Conservation (phyloP, 2,329 filamentous ascomycete species). For the Eutypa lata region DNA sequence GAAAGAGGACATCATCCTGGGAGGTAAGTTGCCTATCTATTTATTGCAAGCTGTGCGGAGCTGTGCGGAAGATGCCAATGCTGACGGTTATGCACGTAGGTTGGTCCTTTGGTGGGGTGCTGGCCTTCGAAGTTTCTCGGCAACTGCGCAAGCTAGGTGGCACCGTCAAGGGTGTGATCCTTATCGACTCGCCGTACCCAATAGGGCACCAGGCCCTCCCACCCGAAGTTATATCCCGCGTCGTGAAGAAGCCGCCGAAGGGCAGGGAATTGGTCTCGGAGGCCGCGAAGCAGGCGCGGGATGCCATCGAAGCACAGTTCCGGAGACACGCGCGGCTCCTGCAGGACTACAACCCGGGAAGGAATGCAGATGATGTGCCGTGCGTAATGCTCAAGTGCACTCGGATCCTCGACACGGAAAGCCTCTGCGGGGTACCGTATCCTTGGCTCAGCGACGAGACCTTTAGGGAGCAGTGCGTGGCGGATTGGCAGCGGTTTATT, state of each 20-base stretch:
- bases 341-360: conserved; percentile 6
- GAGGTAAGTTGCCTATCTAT: conserved; percentile 30
- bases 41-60: too few species aligned
- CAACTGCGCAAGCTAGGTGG: conserved; percentile 35
- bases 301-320: conserved; percentile 3
- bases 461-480: conserved; percentile 4
- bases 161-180: conserved; percentile 35
- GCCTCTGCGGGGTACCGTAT: conserved; percentile 17
- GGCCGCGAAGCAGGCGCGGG: conserved; percentile 1
- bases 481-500: conserved; percentile 21
- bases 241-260: conserved; percentile 3
- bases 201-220: conserved; percentile 46
- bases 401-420: conserved; percentile 16
- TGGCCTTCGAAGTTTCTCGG: conserved; percentile 44
- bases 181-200: conserved; percentile 43
- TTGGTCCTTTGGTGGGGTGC: conserved; percentile 53
- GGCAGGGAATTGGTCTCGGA: not conserved
- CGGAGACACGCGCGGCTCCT: conserved; percentile 8
- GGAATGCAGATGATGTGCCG: conserved; percentile 1
- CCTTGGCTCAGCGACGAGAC: conserved; percentile 12
- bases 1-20: conserved; percentile 27
- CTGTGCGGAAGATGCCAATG: not conserved
- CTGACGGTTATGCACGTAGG: conserved; percentile 9
- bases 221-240: conserved; percentile 11
- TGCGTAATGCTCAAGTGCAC: conserved; percentile 19